A percentile compares a stretch with the other conserved stretches of the same genome.
Conservation (phyloP, 2,329 filamentous ascomycete species). For the Fusarium solani-melongenae region DNA sequence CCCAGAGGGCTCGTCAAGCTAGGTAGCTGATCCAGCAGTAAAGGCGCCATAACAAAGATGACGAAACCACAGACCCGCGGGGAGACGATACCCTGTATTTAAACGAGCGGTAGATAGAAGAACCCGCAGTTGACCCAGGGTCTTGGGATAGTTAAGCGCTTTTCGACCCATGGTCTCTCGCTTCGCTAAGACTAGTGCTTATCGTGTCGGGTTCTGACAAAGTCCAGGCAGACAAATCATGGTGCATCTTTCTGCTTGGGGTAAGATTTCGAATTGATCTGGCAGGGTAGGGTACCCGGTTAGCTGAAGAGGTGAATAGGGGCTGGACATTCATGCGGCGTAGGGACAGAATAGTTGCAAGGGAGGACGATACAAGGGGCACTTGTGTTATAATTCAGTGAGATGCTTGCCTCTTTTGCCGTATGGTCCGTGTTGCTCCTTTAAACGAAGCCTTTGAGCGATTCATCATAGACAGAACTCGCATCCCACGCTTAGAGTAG, state of each 20-base stretch:
- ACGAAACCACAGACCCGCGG: not conserved
- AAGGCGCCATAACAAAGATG: not conserved
- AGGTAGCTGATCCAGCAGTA: slow-evolving; percentile 13
- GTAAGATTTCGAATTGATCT: not conserved
- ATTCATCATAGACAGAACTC: not conserved
- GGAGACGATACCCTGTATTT: not conserved
- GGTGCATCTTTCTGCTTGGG: not conserved
- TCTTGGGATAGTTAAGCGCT: not conserved
- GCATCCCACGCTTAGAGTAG: no score
- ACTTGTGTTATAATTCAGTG: not conserved
- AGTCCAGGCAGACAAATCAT: not conserved
- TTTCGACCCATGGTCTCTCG: not conserved
- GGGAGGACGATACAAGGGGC: not conserved
- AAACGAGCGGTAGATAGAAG: not conserved
- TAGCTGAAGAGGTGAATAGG: not conserved
- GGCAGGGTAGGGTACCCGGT: not conserved
- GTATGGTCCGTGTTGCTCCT: not conserved
- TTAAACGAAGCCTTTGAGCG: not conserved
- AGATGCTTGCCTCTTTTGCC: not conserved
- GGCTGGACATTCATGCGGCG: not conserved
- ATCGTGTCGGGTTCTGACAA: not conserved
- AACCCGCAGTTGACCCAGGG: not conserved
- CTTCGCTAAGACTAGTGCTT: not conserved
- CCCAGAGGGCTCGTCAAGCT: slow-evolving; percentile 22
- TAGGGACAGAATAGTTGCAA: not conserved